Evolutionary conservation across 1,139 yeast species (phyloP).

Genomic region (Yamadazyma atlantica): DNA sequence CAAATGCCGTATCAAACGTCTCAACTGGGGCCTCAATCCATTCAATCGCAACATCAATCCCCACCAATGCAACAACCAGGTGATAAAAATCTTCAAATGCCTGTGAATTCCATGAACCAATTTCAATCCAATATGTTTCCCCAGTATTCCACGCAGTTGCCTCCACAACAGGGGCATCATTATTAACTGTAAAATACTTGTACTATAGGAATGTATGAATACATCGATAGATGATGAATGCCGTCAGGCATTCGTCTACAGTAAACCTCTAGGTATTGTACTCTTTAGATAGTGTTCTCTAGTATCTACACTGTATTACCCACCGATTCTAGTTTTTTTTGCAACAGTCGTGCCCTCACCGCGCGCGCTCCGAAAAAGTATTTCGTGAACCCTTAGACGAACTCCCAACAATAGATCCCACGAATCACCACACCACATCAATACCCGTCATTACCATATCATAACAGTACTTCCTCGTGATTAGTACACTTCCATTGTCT

Average conservation of each 20-base stretch:
- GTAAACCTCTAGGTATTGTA: too few relatives aligned
- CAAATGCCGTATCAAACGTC: conserved; percentile 3
- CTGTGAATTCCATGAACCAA: conserved; percentile 5
- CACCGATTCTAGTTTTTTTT: too few relatives aligned
- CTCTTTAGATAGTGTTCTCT: too few relatives aligned
- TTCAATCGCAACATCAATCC: conserved; percentile 1
- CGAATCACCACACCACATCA: too few relatives aligned
- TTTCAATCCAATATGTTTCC: conserved; percentile 6
- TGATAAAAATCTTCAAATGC: neutral
- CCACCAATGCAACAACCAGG: conserved; percentile 5
- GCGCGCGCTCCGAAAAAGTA: neutral
- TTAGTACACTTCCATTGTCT: too few relatives aligned
- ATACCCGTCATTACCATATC: too few relatives aligned
- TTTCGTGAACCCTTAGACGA: conserved; percentile 7
- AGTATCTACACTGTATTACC: too few relatives aligned
- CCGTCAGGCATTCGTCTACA: too few relatives aligned
- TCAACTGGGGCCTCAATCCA: conserved; percentile 7
- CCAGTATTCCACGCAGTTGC: conserved; percentile 3
- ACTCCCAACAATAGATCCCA: too few relatives aligned
- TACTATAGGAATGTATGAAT: conserved; percentile 2
- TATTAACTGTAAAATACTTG: conserved; percentile 1
- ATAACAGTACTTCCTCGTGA: too few relatives aligned
- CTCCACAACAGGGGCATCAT: neutral
- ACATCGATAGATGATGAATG: neutral
- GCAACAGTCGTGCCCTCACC: neutral